Percentiles rank a stretch among this genome's conserved stretches.
phyloP scores from a whole-genome alignment of 331 rosid species.

The Telfairia occidentalis region DNA sequence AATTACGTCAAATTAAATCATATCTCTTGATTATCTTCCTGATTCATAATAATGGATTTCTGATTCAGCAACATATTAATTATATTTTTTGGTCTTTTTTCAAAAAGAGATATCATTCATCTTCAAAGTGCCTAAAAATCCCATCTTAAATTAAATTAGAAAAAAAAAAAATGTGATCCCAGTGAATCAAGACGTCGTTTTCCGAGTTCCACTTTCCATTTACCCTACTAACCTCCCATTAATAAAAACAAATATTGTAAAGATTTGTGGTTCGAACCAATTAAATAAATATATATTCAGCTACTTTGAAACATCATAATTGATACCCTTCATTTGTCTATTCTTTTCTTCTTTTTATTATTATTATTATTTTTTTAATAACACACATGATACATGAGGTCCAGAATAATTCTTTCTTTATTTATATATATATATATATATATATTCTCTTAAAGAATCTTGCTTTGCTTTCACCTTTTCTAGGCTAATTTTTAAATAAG shows the following conservation, averaged over 20 bases:
- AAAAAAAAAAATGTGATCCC: not conserved
- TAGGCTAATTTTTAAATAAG: not conserved
- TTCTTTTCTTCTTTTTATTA: no score
- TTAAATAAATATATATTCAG: not conserved
- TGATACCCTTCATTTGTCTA: not conserved
- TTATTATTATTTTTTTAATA: no score
- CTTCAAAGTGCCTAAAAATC: not conserved
- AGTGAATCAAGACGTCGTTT: not conserved
- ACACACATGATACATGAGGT: constrained; percentile 6
- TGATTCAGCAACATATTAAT: not conserved
- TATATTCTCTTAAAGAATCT: not conserved
- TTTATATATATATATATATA: not conserved
- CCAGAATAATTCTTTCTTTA: not conserved
- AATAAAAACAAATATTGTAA: not conserved
- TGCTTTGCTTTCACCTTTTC: not conserved
- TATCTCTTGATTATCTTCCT: not conserved
- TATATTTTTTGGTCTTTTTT: not conserved
- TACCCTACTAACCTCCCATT: not conserved
- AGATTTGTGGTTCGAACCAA: not conserved
- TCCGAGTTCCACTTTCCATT: not conserved
- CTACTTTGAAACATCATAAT: not conserved
- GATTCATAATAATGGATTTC: not conserved
- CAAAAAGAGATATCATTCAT: not conserved
- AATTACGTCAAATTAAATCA: not conserved
- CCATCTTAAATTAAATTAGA: not conserved